phyloP scores from a whole-genome alignment of 768 basidiomycete species.

The Amanita muscaria region DNA sequence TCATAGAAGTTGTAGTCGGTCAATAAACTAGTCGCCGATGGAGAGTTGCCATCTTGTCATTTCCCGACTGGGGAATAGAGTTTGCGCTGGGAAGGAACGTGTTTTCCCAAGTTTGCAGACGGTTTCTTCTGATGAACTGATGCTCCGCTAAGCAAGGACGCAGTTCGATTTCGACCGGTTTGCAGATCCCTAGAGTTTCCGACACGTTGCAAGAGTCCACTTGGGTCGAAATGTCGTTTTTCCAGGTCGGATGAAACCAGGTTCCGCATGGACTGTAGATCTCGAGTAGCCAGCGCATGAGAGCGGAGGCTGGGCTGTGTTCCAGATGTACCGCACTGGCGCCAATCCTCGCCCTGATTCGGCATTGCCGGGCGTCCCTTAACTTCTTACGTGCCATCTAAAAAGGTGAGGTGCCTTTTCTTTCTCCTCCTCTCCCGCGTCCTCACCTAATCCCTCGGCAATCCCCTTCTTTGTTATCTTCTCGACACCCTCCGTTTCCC shows the following conservation, averaged over 20 bases:
- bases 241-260: background rate
- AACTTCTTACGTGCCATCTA: slow-evolving; percentile 12
- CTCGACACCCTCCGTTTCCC: background rate
- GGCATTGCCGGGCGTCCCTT: slow-evolving; percentile 19
- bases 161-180: background rate
- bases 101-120: too few species aligned
- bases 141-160: slow-evolving; percentile 3
- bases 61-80: background rate
- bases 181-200: background rate
- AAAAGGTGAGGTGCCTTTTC: slow-evolving; percentile 6
- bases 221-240: background rate
- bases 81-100: background rate
- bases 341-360: slow-evolving; percentile 23
- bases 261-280: too few species aligned
- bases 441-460: slow-evolving; percentile 1
- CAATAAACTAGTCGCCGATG: slow-evolving; percentile 7
- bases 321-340: too few species aligned
- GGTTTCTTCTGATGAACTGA: background rate
- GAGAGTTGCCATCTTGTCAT: background rate
- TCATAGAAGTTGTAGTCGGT: slow-evolving; percentile 6
- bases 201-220: background rate
- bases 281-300: background rate
- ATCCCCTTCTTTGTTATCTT: slow-evolving; percentile 1
- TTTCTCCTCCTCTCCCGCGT: slow-evolving; percentile 3
- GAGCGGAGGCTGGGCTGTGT: background rate